Evolutionary conservation across 2,329 filamentous ascomycete genomes (phyloP).

Genomic region (Talaromyces islandicus): DNA sequence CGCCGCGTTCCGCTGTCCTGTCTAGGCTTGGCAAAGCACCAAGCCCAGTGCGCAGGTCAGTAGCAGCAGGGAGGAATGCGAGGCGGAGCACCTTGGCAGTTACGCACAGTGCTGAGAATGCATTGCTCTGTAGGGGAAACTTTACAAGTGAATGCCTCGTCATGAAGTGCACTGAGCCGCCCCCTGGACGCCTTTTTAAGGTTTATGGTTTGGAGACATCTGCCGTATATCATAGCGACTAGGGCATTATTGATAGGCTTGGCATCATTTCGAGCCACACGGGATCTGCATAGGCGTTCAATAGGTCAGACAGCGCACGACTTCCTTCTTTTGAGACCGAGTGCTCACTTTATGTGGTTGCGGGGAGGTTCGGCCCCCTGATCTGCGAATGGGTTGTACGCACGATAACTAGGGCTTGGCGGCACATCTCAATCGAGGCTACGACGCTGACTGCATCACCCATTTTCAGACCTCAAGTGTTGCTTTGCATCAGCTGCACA

Average conservation of each 20-base stretch:
- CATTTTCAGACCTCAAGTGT: not conserved
- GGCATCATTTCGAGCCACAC: not conserved
- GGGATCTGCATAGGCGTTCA: not conserved
- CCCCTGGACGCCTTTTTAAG: not conserved
- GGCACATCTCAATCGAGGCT: not conserved
- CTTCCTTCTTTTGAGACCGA: not conserved
- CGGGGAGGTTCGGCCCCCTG: not conserved
- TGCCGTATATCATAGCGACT: not conserved
- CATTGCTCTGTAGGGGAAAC: not conserved
- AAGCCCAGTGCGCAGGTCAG: not conserved
- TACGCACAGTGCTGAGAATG: not conserved
- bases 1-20: conserved; percentile 4
- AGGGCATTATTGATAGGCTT: not conserved
- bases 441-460: not conserved
- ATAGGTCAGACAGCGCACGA: not conserved
- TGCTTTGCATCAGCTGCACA: not conserved
- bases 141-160: not conserved
- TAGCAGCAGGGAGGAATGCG: conserved; percentile 10
- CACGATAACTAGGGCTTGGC: not conserved
- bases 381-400: not conserved
- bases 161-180: not conserved
- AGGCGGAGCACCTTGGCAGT: conserved; percentile 8
- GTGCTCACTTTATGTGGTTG: not conserved
- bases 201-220: not conserved
- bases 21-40: not conserved